Evolutionary conservation across 2,329 filamentous ascomycete genomes (phyloP), one percentile per base, ranked within the genome.

Genomic region (Neofusicoccum cordaticola): DNA sequence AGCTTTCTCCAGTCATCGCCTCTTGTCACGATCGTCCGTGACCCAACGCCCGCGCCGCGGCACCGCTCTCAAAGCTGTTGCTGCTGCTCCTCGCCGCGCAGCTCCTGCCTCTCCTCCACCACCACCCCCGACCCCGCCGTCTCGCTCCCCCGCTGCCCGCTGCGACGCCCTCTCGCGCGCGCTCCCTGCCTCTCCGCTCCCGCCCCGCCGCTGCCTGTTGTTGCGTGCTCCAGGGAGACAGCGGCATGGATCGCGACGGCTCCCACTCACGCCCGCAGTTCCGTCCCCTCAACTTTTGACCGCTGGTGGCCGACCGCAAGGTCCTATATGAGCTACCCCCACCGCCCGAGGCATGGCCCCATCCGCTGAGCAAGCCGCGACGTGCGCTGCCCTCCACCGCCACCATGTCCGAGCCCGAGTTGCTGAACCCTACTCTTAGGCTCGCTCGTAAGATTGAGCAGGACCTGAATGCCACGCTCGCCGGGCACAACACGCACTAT

Each of bases 261-360:
- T 75, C 77, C 74, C 73, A 74, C 77, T 76, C 74, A 75, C 76
- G 77, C 78, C 73, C 77, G 75, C 77, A 80, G 73, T 78, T 79
- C 73, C 79, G 81, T 79, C 27, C 45, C 48, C 81, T 81, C 79
- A 80, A 80, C 75, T 84, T 85, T 78, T 88, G 85, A 86, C 83
- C 80, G 44, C 31, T 35, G 39, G 56, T 60, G 56, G 42, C 56
- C 56, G 56, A 60, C 80, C 76, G 76, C 81, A 81, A 81, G 80
- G 81, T 79, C 53, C 79, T 81, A 70, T 69, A 75, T 73, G 74
- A 74, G 71, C 71, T 61, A 65, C 69, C 70, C 68, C 69, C 68
- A 66, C 64, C 64, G 65, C 68, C 70, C 69, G 67, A 71, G 72
- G 70, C 74, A 80, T 80, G 82, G 81, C 81, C 73, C 75, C 77